Percentiles rank a stretch among this genome's conserved stretches.
phyloP scores from a whole-genome alignment of 148 eudicot species.

The Euryodendron excelsum region DNA sequence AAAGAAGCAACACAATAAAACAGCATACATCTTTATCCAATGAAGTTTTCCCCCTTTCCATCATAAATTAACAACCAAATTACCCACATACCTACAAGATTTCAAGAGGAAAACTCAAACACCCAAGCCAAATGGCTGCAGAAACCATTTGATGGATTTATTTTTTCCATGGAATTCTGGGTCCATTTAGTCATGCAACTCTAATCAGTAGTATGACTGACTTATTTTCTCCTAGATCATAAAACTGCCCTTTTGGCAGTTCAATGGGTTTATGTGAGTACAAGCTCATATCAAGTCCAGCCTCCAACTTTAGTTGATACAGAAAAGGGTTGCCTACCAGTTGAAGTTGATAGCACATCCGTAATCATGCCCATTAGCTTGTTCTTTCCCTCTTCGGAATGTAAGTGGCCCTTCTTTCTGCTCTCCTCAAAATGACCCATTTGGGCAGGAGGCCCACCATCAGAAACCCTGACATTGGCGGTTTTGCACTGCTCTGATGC shows the following conservation, averaged over 20 bases:
- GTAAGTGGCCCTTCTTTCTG: slow-evolving; percentile 16
- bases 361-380: slow-evolving; percentile 20
- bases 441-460: slow-evolving; percentile 19
- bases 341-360: slow-evolving; percentile 14
- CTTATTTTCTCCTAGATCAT: not conserved
- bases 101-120: not conserved
- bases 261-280: not conserved
- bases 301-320: slow-evolving; percentile 23
- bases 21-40: not conserved
- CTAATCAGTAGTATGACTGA: not conserved
- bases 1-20: not conserved
- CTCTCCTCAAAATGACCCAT: slow-evolving; percentile 17
- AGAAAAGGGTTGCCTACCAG: slow-evolving; percentile 16
- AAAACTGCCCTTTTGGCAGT: not conserved
- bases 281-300: not conserved
- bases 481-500: slow-evolving; percentile 22
- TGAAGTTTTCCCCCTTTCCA: not conserved
- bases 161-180: not conserved
- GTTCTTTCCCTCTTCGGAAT: slow-evolving; percentile 27
- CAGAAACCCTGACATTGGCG: slow-evolving; percentile 11
- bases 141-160: not conserved
- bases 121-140: too few relatives aligned
- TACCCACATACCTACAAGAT: not conserved
- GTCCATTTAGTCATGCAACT: not conserved
- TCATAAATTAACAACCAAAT: not conserved